Base-by-base conservation (phyloP, 768 basidiomycete genomes). In the Termitomyces sp. region DNA sequence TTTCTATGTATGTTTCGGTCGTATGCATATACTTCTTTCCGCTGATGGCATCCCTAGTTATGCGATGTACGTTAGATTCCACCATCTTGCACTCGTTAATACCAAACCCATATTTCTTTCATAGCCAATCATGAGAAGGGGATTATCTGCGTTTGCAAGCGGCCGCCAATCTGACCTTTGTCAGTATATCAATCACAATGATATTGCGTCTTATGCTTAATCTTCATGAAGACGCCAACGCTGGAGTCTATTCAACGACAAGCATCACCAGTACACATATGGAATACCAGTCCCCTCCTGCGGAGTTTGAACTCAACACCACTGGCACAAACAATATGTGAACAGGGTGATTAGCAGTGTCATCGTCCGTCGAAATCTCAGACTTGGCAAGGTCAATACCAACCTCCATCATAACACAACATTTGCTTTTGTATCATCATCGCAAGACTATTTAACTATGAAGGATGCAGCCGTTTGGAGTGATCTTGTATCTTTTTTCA, bases 261-360 rank as follows among this genome's bases (percentile, higher is more conserved):
- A 46, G 49, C 6, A 18, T 54, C 6, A 68, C 63, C 16, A 63
- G 52, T 32, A 72, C 65, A 6, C 55, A 63, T 13, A 56, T 66
- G 20, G 65, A 66, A 53, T 65, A 63, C 53, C 55, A 18, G 13
- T 45, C 47, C 4, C 57, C 49, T 7, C 42, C 54, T 44, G 44
- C 56, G 13, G 49, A 26, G 9, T 55, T 72, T 2, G 71, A 72
- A 30, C 46, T 72, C 35, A 69, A 72, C 33, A 12, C 33, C 9
- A 33, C 12, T 12, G 12, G 12, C 33, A 33, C 10, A 9, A 32
- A 33, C 10, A 9, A 32, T 9, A 32, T 6, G 9, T 32, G 30
- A 32, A 32, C 30, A 32, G 6, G 30, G 30, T 32, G 33, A 33
- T 1, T 3, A 10, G 33, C 33, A 12, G 33, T 45, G 69, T 68